phyloP scores from a whole-genome alignment of 2,329 filamentous ascomycete species.

The Plectosphaerella cucumerina region DNA sequence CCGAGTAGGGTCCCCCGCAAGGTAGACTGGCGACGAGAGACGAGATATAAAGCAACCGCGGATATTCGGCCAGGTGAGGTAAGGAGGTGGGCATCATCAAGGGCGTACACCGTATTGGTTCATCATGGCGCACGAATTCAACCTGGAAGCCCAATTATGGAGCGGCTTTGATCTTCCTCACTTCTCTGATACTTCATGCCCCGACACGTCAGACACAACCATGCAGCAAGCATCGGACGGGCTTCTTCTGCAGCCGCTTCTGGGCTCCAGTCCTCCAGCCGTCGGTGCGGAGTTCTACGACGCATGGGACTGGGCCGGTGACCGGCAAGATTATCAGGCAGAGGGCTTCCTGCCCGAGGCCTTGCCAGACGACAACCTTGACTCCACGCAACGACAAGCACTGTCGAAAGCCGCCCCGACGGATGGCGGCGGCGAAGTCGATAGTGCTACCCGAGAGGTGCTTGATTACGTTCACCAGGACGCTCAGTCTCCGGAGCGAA shows the following conservation, averaged over 20 bases:
- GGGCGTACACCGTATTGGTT: neutral
- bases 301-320: neutral
- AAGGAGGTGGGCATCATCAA: neutral
- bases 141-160: neutral
- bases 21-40: neutral
- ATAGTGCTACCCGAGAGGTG: neutral
- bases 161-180: neutral
- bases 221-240: neutral
- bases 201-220: neutral
- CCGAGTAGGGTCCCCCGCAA: too few relatives aligned
- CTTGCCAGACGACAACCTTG: neutral
- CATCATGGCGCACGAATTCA: neutral
- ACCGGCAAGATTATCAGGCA: neutral
- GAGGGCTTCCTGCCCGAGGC: neutral
- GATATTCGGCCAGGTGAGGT: neutral
- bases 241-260: neutral
- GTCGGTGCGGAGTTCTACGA: neutral
- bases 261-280: neutral
- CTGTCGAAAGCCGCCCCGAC: too few relatives aligned
- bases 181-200: neutral
- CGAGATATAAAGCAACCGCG: neutral
- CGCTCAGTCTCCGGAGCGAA: neutral
- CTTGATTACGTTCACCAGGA: neutral
- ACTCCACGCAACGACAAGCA: too few relatives aligned
- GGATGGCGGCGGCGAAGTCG: neutral